Conservation (phyloP, 176 grass and related monocot species). For the Raddia distichophylla region DNA sequence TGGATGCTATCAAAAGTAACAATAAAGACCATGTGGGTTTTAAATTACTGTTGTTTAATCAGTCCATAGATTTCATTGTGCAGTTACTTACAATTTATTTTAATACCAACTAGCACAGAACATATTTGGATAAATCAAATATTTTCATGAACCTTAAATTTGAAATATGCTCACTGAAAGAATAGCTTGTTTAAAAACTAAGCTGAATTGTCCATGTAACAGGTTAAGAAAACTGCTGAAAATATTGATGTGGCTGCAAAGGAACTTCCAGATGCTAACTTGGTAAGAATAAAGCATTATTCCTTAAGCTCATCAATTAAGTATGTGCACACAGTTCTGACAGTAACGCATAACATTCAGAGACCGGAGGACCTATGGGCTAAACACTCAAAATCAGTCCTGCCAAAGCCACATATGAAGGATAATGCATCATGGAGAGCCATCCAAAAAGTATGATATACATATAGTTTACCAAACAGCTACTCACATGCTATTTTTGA, state of each 20-base stretch:
- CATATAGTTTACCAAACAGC: conserved; percentile 28
- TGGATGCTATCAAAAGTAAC: background rate
- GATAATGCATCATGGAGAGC: conserved; percentile 78
- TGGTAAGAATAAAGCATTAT: conserved; percentile 51
- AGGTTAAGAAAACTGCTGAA: conserved; percentile 93
- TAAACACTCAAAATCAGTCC: conserved; percentile 81
- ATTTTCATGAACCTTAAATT: conserved; percentile 6
- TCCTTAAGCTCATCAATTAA: conserved; percentile 21
- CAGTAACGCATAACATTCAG: conserved; percentile 49
- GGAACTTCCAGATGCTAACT: conserved; percentile 97
- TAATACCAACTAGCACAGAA: background rate
- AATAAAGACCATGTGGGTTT: background rate
- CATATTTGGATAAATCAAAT: conserved; percentile 5
- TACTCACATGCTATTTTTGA: conserved; percentile 13
- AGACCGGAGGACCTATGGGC: conserved; percentile 90
- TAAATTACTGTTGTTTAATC: background rate
- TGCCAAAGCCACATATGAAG: conserved; percentile 90
- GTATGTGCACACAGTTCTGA: conserved; percentile 30
- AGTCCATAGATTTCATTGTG: background rate
- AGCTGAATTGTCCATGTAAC: conserved; percentile 22
- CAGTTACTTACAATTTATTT: background rate
- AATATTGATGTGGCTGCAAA: conserved; percentile 90
- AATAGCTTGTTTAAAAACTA: background rate
- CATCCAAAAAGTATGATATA: conserved; percentile 71
- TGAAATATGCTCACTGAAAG: background rate